A percentile compares a stretch with the other conserved stretches of the same genome.
Evolutionary conservation across 1,139 yeast species (phyloP).

Genomic region (Kodamaea anthophila): DNA sequence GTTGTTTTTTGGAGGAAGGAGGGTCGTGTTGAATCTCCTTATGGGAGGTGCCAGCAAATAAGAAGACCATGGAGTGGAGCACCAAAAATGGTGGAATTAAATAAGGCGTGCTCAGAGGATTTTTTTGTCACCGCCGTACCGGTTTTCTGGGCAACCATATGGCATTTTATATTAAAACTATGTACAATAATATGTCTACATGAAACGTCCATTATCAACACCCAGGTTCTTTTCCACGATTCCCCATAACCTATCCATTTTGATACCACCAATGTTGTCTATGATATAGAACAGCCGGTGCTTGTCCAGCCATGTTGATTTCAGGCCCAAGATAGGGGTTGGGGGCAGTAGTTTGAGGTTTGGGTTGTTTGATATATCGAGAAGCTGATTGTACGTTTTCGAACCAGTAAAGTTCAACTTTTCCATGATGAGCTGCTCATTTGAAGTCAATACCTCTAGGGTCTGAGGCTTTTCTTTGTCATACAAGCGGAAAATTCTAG

Average conservation of each 20-base stretch:
- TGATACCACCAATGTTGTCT: constrained; percentile 74
- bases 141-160: no score
- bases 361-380: constrained; percentile 41
- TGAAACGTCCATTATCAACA: constrained; percentile 57
- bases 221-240: constrained; percentile 63
- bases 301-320: constrained; percentile 52
- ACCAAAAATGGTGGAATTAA: no score
- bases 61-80: constrained; percentile 2
- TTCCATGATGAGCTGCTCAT: constrained; percentile 66
- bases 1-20: no score
- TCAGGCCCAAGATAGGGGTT: constrained; percentile 38
- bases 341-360: constrained; percentile 31
- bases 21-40: constrained; percentile 5
- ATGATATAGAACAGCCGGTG: constrained; percentile 49
- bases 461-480: constrained; percentile 61
- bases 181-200: constrained; percentile 1
- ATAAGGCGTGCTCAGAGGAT: no score
- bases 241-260: constrained; percentile 84
- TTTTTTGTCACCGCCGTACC: constrained; percentile 1
- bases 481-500: constrained; percentile 66
- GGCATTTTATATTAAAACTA: no score
- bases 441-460: constrained; percentile 48
- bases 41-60: constrained; percentile 3
- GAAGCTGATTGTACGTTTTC: constrained; percentile 54
- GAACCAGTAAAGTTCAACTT: constrained; percentile 65